phyloP scores from a whole-genome alignment of 352 stramenopile species.

The Pythium volutum region DNA sequence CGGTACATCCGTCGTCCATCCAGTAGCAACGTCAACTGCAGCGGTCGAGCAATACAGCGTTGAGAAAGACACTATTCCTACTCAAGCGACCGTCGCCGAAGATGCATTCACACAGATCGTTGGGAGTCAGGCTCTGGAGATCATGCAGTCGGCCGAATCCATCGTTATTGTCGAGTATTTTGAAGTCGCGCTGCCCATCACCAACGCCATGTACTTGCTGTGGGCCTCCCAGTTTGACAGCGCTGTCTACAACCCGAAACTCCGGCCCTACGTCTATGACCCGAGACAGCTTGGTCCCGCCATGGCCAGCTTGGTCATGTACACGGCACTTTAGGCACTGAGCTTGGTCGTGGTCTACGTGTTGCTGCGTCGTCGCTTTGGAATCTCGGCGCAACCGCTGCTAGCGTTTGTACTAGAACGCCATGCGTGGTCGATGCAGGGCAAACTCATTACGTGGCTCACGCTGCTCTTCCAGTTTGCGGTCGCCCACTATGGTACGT shows the following conservation, averaged over 20 bases:
- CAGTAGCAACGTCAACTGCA: too few relatives aligned
- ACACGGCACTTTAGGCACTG: background rate
- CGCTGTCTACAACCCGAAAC: conserved; percentile 45
- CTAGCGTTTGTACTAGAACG: conserved; percentile 17
- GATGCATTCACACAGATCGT: too few relatives aligned
- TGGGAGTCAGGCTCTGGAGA: conserved; percentile 10
- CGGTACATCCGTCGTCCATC: too few relatives aligned
- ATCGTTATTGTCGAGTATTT: conserved; percentile 23
- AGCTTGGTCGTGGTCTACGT: conserved; percentile 1
- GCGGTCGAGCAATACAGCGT: too few relatives aligned
- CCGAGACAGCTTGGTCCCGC: conserved; percentile 35
- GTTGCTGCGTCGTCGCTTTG: conserved; percentile 6
- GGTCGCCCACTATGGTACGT: conserved; percentile 21
- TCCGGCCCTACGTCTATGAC: conserved; percentile 52
- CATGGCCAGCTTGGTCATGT: conserved; percentile 16
- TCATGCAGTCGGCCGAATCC: conserved; percentile 7
- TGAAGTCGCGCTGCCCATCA: conserved; percentile 6
- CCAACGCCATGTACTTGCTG: conserved; percentile 3
- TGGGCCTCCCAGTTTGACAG: conserved; percentile 8
- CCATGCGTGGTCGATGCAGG: conserved; percentile 13
- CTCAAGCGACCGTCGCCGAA: too few relatives aligned
- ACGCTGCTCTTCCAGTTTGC: conserved; percentile 16
- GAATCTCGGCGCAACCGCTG: conserved; percentile 9
- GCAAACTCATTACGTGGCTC: conserved; percentile 18
- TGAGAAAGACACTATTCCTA: too few relatives aligned